Evolutionary conservation across 2,329 filamentous ascomycete genomes (phyloP), one percentile per base, ranked within the genome.

Genomic region (Botrytis pseudocinerea): DNA sequence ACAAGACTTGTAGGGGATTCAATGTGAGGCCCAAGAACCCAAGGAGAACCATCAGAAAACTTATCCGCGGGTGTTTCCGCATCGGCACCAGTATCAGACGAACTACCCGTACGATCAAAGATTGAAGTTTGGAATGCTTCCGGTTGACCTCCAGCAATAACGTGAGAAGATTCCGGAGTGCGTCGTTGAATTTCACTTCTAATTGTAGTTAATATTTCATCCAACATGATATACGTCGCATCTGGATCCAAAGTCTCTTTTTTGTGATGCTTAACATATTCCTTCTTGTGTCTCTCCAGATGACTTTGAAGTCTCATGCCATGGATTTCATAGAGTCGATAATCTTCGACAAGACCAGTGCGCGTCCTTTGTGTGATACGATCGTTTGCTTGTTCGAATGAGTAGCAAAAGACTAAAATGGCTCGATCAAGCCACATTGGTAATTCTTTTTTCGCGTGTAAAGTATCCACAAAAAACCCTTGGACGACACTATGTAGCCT

Each of bases 401-500:
- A 86, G 28, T 79, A 80, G 73, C 84, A 87, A 77, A 87, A 89
- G 1, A 89, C 81, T 18, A 79, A 78, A 2, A 84, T 81, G 4
- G 87, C 84, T 32, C 84, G 81, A 64, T 85, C 83, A 18, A 89
- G 81, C 87, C 87, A 89, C 73, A 84, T 84, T 0, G 80, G 77
- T 0, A 84, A 79, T 68, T 84, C 79, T 44, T 82, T 82, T 28
- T 83, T 82, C 12, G 76, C 78, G 32, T 81, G 80, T 4, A 88
- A 79, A 0, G 82, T 81, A 65, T 87, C 85, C 38, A 85, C 80
- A 73, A 88, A 87, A 75, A 87, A 88, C 2, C 83, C 83, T 74
- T 88, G 86, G 2, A 88, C 85, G 8, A 88, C 85, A 46, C 83
- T 84, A 75, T 88, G 86, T 12, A 88, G 80, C 38, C 84, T 80